Base-by-base conservation (phyloP, 345 rosid species). In the Euphorbia tirucalli region DNA sequence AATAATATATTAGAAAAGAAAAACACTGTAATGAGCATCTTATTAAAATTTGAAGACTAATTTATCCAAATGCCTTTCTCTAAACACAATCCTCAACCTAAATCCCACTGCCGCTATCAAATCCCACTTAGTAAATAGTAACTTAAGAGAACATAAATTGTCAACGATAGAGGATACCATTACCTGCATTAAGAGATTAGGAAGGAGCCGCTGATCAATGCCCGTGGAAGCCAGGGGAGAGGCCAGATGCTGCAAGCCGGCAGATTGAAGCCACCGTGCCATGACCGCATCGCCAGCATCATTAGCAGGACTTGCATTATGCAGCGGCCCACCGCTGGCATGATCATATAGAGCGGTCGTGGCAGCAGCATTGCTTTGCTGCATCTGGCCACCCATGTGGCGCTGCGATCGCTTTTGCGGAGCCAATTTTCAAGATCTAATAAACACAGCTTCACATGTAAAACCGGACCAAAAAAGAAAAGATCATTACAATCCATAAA, bases 321-420 rank as follows among this genome's bases (percentile, higher is more conserved):
- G 87, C 85, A 87, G 66, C 72, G 93, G 60, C 70, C 87, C 95
- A 27, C 83, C 78, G 14, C 74, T 75, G 49, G 75, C 71, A 65
- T 80, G 82, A 80, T 96, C 99, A 70, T 85, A 93, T 16, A 96
- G 80, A 77, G 98, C 85, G 61, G 97, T 84, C 65, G 92, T 80
- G 18, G 97, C 90, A 68, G 96, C 96, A 78, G 91, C 90, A 82
- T 85, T 89, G 81, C 68, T 85, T 85, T 93, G 99, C 96, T 89
- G 98, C 99, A 93, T 85, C 86, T 92, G 98, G 93, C 99, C 98
- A 71, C 97, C 96, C 87, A 83, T 81, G 97, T 77, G 99, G 97
- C 99, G 99, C 93, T 95, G 99, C 68, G 97, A 93, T 80, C 99
- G 93, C 85, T 89, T 95, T 85, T 91, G 99, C 46, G 99, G 98